Conservation (phyloP, 2,329 filamentous ascomycete species). For the Hymenoscyphus albidus region DNA sequence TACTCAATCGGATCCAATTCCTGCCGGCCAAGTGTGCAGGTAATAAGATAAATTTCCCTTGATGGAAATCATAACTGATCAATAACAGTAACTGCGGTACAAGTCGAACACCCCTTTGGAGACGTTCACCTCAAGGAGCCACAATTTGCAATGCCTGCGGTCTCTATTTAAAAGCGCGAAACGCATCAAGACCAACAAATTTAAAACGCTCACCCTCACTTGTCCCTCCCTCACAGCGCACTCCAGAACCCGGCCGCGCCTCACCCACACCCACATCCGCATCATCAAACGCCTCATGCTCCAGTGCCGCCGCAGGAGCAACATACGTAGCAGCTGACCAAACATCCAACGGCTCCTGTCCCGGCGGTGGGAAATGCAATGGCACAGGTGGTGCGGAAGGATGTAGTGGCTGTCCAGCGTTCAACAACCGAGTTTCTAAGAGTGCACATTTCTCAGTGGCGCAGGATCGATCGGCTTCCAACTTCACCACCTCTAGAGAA, state of each 20-base stretch:
- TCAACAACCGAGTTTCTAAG: slow-evolving; percentile 94
- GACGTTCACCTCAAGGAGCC: slow-evolving; percentile 84
- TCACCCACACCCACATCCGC: slow-evolving; percentile 16
- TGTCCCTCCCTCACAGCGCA: slow-evolving; percentile 33
- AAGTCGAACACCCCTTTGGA: slow-evolving; percentile 90
- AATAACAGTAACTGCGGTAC: slow-evolving; percentile 84
- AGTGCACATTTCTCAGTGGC: slow-evolving; percentile 65
- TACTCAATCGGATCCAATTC: slow-evolving; percentile 23
- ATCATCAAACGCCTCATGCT: slow-evolving; percentile 33
- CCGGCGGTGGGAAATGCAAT: slow-evolving; percentile 91
- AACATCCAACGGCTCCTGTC: slow-evolving; percentile 79
- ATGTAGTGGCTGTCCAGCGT: slow-evolving; percentile 93
- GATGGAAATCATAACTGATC: slow-evolving; percentile 16
- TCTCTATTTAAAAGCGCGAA: slow-evolving; percentile 88
- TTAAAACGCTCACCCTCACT: slow-evolving; percentile 70
- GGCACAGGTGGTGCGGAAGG: slow-evolving; percentile 93
- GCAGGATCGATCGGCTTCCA: slow-evolving; percentile 23
- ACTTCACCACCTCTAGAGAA: too few species aligned
- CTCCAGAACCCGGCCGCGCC: slow-evolving; percentile 25
- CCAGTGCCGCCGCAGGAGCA: slow-evolving; percentile 44
- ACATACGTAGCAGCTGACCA: slow-evolving; percentile 77
- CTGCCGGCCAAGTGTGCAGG: slow-evolving; percentile 69
- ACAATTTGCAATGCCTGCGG: slow-evolving; percentile 98
- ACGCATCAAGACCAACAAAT: slow-evolving; percentile 84
- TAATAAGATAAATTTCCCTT: slow-evolving; percentile 38